phyloP scores from a whole-genome alignment of 768 basidiomycete species.

The Amanita molliuscula region DNA sequence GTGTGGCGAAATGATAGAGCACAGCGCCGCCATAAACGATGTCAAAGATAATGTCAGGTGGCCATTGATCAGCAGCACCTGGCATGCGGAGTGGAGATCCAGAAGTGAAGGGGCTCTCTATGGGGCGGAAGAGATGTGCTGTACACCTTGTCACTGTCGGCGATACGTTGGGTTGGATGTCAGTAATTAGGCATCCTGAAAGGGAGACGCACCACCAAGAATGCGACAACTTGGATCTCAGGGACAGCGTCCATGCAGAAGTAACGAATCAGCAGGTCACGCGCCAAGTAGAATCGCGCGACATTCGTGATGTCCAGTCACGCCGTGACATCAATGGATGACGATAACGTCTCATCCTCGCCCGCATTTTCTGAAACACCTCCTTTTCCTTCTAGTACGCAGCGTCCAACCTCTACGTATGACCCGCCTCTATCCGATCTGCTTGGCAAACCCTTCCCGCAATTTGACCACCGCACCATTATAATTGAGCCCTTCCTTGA shows the following conservation, averaged over 20 bases:
- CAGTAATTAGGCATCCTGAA: background rate
- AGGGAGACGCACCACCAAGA: background rate
- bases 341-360: background rate
- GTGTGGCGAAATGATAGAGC: background rate
- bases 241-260: no score
- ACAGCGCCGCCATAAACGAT: background rate
- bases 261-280: no score
- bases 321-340: no score
- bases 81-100: background rate
- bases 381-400: background rate
- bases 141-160: background rate
- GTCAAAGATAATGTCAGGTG: background rate
- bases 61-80: background rate
- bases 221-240: no score
- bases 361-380: background rate
- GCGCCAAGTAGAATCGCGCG: no score
- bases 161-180: background rate
- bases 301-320: no score
- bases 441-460: constrained; percentile 22
- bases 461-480: constrained; percentile 24
- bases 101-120: background rate
- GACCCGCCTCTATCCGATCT: constrained; percentile 20
- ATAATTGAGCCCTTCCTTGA: constrained; percentile 26
- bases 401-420: background rate
- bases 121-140: background rate